A percentile compares a stretch with the other conserved stretches of the same genome.
Evolutionary conservation across 2,329 filamentous ascomycete species (phyloP).

Genomic region (Aureobasidium sp.): DNA sequence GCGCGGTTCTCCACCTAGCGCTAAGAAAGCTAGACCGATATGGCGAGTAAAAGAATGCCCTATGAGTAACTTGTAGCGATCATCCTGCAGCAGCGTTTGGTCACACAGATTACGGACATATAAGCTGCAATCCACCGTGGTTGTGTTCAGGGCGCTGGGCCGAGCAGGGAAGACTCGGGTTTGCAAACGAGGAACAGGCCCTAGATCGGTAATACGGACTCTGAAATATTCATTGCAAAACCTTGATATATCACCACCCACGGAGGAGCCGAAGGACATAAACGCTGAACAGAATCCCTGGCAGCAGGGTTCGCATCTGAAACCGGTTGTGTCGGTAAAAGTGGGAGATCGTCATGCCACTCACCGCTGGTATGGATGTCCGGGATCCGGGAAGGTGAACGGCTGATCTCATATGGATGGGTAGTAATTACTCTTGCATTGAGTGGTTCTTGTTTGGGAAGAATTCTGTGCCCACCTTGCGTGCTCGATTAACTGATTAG

Average conservation of each 20-base stretch:
- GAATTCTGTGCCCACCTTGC: neutral
- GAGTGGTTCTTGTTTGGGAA: neutral
- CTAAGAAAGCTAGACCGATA: neutral
- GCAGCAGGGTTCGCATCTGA: neutral
- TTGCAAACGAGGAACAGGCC: no score
- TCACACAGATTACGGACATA: slow-evolving; percentile 5
- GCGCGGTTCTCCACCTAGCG: slow-evolving; percentile 3
- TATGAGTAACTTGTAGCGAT: neutral
- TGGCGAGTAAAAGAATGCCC: neutral
- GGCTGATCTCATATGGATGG: neutral
- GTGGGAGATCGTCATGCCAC: neutral
- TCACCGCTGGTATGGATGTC: slow-evolving; percentile 8
- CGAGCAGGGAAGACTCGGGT: neutral
- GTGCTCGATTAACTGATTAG: neutral
- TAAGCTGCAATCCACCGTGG: neutral
- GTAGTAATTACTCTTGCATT: neutral
- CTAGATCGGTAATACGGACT: neutral
- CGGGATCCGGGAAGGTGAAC: slow-evolving; percentile 2
- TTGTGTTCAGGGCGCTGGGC: neutral
- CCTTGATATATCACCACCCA: slow-evolving; percentile 3
- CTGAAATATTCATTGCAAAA: neutral
- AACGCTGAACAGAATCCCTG: neutral
- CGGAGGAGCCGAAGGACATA: neutral
- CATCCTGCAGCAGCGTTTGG: neutral
- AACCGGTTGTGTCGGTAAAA: slow-evolving; percentile 6